phyloP scores from a whole-genome alignment of 2,329 filamentous ascomycete species.

The Trichoderma sp. region DNA sequence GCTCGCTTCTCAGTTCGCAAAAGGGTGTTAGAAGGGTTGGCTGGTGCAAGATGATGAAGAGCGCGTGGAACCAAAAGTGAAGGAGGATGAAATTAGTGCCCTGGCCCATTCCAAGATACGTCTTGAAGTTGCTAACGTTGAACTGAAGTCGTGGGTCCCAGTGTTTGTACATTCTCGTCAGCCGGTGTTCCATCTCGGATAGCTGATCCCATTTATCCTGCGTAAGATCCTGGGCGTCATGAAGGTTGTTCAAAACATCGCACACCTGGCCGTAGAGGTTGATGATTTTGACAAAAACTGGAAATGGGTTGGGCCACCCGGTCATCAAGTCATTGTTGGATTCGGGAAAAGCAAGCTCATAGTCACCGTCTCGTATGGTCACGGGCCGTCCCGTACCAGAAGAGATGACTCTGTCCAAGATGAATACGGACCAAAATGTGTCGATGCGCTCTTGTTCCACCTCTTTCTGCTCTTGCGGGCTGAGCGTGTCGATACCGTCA shows the following conservation, averaged over 20 bases:
- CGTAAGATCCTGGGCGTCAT: slow-evolving; percentile 71
- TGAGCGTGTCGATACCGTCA: slow-evolving; percentile 42
- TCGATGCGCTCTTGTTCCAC: slow-evolving; percentile 81
- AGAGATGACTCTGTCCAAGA: slow-evolving; percentile 83
- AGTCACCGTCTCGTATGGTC: slow-evolving; percentile 80
- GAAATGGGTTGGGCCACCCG: slow-evolving; percentile 76
- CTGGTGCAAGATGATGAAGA: slow-evolving; percentile 83
- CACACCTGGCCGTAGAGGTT: slow-evolving; percentile 84
- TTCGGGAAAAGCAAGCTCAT: slow-evolving; percentile 71
- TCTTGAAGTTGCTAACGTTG: slow-evolving; percentile 82
- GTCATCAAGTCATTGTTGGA: slow-evolving; percentile 55
- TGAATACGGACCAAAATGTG: slow-evolving; percentile 88
- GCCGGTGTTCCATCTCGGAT: slow-evolving; percentile 74
- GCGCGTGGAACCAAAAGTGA: slow-evolving; percentile 86
- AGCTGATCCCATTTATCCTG: slow-evolving; percentile 71
- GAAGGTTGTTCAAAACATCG: slow-evolving; percentile 80
- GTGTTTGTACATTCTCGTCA: slow-evolving; percentile 71
- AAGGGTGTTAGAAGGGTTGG: slow-evolving; percentile 81
- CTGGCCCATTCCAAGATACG: slow-evolving; percentile 77
- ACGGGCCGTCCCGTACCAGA: slow-evolving; percentile 83
- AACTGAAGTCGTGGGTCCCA: slow-evolving; percentile 77
- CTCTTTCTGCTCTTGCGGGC: slow-evolving; percentile 58
- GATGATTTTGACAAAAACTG: slow-evolving; percentile 78
- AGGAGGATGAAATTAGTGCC: slow-evolving; percentile 85
- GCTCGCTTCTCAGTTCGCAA: slow-evolving; percentile 56